phyloP scores from a whole-genome alignment of 305 asterid species.

The Fraxinus albicans region DNA sequence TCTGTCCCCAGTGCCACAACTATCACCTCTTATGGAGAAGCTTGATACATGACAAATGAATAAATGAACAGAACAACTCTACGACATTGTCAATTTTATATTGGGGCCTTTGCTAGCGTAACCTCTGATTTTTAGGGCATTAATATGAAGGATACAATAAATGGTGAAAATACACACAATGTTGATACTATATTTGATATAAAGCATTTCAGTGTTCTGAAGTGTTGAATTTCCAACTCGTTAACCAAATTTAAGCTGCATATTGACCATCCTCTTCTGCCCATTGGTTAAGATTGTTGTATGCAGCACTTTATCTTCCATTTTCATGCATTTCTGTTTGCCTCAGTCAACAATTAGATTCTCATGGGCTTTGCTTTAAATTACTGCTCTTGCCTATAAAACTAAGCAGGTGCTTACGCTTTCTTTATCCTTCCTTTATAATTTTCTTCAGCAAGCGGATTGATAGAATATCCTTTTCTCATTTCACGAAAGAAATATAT shows the following conservation, averaged over 20 bases:
- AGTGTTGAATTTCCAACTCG: background rate
- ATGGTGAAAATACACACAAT: background rate
- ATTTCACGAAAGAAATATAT: background rate
- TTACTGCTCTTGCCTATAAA: background rate
- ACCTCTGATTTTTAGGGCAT: background rate
- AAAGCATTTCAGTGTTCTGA: background rate
- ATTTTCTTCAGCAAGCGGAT: background rate
- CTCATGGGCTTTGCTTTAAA: background rate
- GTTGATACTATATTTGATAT: background rate
- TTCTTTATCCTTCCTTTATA: background rate
- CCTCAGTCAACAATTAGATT: background rate
- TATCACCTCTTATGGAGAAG: background rate
- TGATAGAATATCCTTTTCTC: background rate
- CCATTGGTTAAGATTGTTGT: background rate
- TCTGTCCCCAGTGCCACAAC: background rate
- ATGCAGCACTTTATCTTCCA: background rate
- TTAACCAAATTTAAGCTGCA: background rate
- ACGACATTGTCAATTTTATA: background rate
- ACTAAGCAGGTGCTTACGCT: background rate
- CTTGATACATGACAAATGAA: background rate
- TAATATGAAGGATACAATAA: background rate
- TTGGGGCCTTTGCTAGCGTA: background rate
- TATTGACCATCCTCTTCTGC: background rate
- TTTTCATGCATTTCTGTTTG: background rate
- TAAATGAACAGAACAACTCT: background rate